Evolutionary conservation across 2,329 filamentous ascomycete species (phyloP), one percentile per base, ranked within the genome.

Genomic region (Trichoderma semiorbis): DNA sequence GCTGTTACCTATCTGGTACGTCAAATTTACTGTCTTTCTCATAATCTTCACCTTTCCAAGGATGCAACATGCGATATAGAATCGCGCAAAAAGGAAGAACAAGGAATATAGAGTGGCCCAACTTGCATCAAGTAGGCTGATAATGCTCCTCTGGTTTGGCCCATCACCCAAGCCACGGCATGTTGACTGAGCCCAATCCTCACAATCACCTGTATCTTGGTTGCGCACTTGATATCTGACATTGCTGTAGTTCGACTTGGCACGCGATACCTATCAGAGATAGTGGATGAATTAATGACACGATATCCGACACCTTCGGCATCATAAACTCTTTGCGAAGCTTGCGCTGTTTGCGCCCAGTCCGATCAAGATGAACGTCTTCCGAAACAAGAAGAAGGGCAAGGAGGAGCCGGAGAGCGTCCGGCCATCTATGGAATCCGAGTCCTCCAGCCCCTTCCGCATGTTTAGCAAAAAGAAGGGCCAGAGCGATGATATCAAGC

Each of bases 351-450:
- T 36, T 53, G 18, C 26, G 21, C 30, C 10, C 28, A 18, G 3
- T 32, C 32, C 55, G 30, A 61, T 65, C 71, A 74, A 69, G 18
- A 77, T 95, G 92, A 94, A 95, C 83, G 90, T 92, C 70, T 93
- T 95, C 78, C 86, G 92, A 76, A 90, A 85, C 63, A 94, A 91
- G 85, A 92, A 90, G 86, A 87, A 80, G 69, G 89, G 88, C 83
- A 90, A 91, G 62, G 87, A 88, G 10, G 75, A 79, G 53, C 77
- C 79, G 47, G 74, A 80, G n/a, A 75, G 80, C 47, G 82, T 83
- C 14, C 81, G 86, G 14, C 84, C 85, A 21, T 88, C 88, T 3
- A 84, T 86, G 30, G 89, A 91, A 24, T 84, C 85, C 16, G 89
- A 89, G 65, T 84, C 84, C 1, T 83, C 86, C 0, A 80, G 83